Conservation (phyloP, 306 rosid species). For the Trichosanthes truncata region DNA sequence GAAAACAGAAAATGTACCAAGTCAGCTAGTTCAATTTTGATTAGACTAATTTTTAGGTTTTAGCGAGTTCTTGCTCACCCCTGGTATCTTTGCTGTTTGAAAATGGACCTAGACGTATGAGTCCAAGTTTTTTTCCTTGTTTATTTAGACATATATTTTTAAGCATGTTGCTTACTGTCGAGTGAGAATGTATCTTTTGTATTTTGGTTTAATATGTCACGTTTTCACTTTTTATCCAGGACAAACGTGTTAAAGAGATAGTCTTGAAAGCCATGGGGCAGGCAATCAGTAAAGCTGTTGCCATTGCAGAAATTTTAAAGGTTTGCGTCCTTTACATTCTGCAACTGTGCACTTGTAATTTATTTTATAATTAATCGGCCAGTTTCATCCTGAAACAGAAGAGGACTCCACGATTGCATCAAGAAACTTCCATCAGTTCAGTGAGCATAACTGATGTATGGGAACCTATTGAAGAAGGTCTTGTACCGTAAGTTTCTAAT, state of each 20-base stretch:
- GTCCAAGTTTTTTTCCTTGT: background rate
- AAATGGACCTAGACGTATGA: background rate
- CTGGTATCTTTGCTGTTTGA: background rate
- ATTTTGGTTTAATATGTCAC: background rate
- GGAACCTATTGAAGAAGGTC: slow-evolving; percentile 99
- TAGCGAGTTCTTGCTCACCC: background rate
- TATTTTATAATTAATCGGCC: background rate
- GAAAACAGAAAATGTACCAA: background rate
- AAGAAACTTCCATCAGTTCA: slow-evolving; percentile 84
- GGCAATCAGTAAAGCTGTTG: slow-evolving; percentile 96
- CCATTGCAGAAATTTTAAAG: slow-evolving; percentile 87
- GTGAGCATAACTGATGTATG: slow-evolving; percentile 91
- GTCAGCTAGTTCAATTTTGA: background rate
- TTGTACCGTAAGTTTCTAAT: slow-evolving; percentile 67
- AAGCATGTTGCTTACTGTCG: background rate
- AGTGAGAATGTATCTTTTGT: background rate
- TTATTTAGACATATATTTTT: background rate
- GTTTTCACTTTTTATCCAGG: slow-evolving; percentile 31
- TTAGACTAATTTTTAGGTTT: background rate
- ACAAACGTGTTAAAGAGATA: slow-evolving; percentile 69
- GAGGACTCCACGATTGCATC: slow-evolving; percentile 62
- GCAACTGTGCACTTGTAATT: background rate
- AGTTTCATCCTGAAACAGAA: slow-evolving; percentile 38
- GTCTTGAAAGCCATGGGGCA: slow-evolving; percentile 98
- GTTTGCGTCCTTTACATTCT: slow-evolving; percentile 23